Conservation (phyloP, 345 rosid species). For the Camelina hispida region DNA sequence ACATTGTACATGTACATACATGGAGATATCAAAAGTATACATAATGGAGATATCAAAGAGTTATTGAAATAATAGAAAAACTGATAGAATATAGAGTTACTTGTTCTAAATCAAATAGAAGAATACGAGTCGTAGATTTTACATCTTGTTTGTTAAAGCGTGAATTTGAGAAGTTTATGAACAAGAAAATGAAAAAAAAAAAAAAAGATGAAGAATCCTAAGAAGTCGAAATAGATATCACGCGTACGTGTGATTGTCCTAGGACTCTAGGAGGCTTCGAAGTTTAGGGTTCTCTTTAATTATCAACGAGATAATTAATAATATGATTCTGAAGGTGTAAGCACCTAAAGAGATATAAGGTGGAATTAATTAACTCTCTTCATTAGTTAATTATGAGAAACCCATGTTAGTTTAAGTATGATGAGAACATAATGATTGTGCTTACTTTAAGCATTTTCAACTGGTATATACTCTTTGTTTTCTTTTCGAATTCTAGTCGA, state of each 20-base stretch:
- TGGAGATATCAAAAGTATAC: neutral
- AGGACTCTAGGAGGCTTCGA: neutral
- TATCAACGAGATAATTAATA: neutral
- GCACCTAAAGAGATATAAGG: neutral
- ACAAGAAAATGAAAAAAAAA: no score
- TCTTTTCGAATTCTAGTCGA: neutral
- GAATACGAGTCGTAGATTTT: neutral
- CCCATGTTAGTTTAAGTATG: neutral
- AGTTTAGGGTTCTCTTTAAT: conserved; percentile 2
- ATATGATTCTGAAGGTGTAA: neutral
- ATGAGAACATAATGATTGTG: neutral
- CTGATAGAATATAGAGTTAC: no score
- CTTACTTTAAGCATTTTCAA: neutral
- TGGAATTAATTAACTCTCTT: neutral
- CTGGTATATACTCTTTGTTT: neutral
- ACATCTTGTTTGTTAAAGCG: neutral
- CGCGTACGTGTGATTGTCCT: neutral
- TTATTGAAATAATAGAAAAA: no score
- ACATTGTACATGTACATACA: neutral
- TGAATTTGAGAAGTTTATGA: neutral
- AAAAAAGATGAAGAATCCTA: neutral
- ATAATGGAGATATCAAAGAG: no score
- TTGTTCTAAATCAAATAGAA: no score
- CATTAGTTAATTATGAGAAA: neutral
- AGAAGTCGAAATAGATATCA: neutral